Evolutionary conservation across 768 basidiomycete genomes (phyloP).

Genomic region (Leucogyrophana mollusca): DNA sequence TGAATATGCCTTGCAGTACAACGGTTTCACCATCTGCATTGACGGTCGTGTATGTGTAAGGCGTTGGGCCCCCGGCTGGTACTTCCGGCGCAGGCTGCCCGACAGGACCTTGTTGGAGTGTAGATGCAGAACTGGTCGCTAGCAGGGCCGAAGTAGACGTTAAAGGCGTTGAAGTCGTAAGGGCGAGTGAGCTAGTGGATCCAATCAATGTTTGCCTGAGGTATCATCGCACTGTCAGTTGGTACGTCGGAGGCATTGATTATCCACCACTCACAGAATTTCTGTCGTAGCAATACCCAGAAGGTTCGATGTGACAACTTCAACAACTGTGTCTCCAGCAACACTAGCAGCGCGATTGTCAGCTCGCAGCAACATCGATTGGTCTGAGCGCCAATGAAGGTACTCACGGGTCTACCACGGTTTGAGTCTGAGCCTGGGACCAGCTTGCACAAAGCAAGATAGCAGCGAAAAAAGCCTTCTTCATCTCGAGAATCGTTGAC

Average conservation of each 20-base stretch:
- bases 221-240: slow-evolving; percentile 4
- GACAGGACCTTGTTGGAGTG: slow-evolving; percentile 50
- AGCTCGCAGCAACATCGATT: slow-evolving; percentile 12
- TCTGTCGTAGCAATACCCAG: slow-evolving; percentile 40
- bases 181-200: slow-evolving; percentile 10
- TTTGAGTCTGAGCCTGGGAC: slow-evolving; percentile 45
- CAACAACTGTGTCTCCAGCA: slow-evolving; percentile 51
- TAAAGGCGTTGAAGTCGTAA: slow-evolving; percentile 8
- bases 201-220: slow-evolving; percentile 14
- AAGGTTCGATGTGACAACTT: slow-evolving; percentile 41
- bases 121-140: slow-evolving; percentile 8
- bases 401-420: slow-evolving; percentile 48
- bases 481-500: slow-evolving; percentile 15
- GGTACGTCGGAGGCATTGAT: slow-evolving; percentile 13
- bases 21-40: slow-evolving; percentile 28
- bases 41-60: slow-evolving; percentile 50
- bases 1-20: slow-evolving; percentile 23
- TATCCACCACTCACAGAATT: slow-evolving; percentile 37
- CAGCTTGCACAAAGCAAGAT: slow-evolving; percentile 18
- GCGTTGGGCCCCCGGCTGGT: slow-evolving; percentile 43
- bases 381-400: not conserved
- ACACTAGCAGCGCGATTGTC: slow-evolving; percentile 24
- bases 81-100: slow-evolving; percentile 47
- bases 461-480: slow-evolving; percentile 9
- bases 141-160: slow-evolving; percentile 10